Base-by-base conservation (phyloP, 73 alveolate species). In the Stentor roeselii region DNA sequence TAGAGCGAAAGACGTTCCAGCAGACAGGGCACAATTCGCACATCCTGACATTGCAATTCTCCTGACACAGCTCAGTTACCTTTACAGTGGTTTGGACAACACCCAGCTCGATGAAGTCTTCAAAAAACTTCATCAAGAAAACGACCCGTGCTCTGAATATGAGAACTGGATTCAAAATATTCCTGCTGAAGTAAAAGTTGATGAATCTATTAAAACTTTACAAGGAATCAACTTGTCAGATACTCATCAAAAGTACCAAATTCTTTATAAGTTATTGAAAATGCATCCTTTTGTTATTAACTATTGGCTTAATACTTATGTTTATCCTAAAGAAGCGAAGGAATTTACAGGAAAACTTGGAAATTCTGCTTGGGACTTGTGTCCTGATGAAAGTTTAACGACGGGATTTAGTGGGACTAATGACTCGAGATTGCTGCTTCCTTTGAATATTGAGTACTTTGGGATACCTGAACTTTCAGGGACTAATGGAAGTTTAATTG, bases 21-120 rank as follows among this genome's bases (percentile, higher is more conserved):
- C 89, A 34, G 91, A 86, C 35, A 82, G 88, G 39, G 75, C 91
- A 27, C 88, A 86, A 84, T 86, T 78, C 60, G 83, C 84, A 30
- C 91, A 86, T n/a, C 91, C 91, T 2, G 91, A 86, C 60, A 38
- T 86, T 59, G 82, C 82, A 74, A 86, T 86, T n/a, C 75, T 83
- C 27, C 39, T 86, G 60, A 86, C 91, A 42, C 42, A 76, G 15
- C 82, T 83, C 3, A 59, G 89, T 82, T 86, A 86, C 30, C 40
- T 40, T 34, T 83, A 86, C 39, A 84, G 82, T 59, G 91, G 91
- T 27, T 78, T 86, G 36, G 6, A 6, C 6, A 11, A 6, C 21
- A 11, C 67, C 6, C 67, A 50, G 21, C 21, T 50, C 6, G 67
- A 50, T 50, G 21, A 50, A 50, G 67, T 50, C 6, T 50, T 50